A percentile compares a stretch with the other conserved stretches of the same genome.
These are phyloP conservation scores for Venturia asperata DNA, from an alignment of 2,329 filamentous ascomycete genomes.

Conservation along the genomic window DNA sequence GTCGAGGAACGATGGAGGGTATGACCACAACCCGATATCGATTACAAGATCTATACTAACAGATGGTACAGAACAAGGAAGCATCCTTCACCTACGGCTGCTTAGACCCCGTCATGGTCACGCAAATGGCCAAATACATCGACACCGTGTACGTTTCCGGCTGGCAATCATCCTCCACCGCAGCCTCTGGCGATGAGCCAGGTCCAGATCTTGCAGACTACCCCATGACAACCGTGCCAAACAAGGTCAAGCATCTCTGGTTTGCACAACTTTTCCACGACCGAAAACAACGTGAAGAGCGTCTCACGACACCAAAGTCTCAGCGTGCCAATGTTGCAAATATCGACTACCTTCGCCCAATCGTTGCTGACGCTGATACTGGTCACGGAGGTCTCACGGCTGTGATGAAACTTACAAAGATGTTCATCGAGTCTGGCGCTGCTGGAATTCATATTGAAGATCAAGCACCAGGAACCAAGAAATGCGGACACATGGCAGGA, in stretches of 20 bases:
- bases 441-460: constrained; percentile 99
- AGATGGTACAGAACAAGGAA: constrained; percentile 58
- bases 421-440: constrained; percentile 93
- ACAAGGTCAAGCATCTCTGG: constrained; percentile 96
- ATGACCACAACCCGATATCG: constrained; percentile 25
- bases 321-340: constrained; percentile 69
- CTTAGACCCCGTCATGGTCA: constrained; percentile 95
- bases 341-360: constrained; percentile 89
- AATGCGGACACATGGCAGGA: constrained; percentile 98
- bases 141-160: constrained; percentile 98
- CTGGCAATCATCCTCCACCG: constrained; percentile 97
- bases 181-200: constrained; percentile 89
- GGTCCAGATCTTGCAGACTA: constrained; percentile 98
- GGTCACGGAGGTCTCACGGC: constrained; percentile 97
- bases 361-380: constrained; percentile 94
- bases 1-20: constrained; percentile 83
- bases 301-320: constrained; percentile 65
- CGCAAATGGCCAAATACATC: constrained; percentile 98
- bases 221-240: constrained; percentile 86
- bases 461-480: constrained; percentile 96
- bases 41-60: not conserved
- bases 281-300: constrained; percentile 96
- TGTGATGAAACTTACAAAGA: constrained; percentile 98
- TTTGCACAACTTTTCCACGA: constrained; percentile 99
- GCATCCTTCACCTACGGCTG: constrained; percentile 95